These are phyloP conservation scores for Linum usitatissimum DNA, from an alignment of 345 rosid genomes.

Conservation along the genomic window DNA sequence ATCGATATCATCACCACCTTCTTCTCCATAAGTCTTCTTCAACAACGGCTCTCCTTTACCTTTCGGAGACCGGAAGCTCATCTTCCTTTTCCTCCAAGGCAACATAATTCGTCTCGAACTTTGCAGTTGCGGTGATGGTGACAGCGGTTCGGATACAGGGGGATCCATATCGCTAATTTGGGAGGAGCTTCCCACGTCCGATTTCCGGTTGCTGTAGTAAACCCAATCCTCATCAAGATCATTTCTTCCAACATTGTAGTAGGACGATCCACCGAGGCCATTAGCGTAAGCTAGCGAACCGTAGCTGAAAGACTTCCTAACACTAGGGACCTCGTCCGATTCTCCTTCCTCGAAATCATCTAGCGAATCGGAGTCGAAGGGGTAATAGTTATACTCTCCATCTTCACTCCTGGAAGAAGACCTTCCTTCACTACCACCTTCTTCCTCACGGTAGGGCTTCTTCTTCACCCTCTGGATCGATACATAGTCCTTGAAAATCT, in stretches of 20 bases:
- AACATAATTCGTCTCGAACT: constrained; percentile 54
- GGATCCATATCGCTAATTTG: constrained; percentile 30
- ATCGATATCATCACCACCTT: constrained; percentile 60
- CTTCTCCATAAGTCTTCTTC: constrained; percentile 39
- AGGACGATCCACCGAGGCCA: constrained; percentile 58
- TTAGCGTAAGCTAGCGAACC: constrained; percentile 77
- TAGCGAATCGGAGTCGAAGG: constrained; percentile 71
- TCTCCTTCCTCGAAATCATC: constrained; percentile 76
- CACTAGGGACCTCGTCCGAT: constrained; percentile 47
- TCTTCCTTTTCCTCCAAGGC: constrained; percentile 88
- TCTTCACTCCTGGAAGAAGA: constrained; percentile 64
- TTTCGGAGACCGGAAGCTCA: constrained; percentile 70
- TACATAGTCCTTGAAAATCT: constrained; percentile 62
- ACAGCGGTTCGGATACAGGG: constrained; percentile 29
- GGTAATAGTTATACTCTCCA: constrained; percentile 48
- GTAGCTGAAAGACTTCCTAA: constrained; percentile 65
- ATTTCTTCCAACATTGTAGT: constrained; percentile 33
- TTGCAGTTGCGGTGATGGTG: constrained; percentile 21
- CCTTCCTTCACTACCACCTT: constrained; percentile 45
- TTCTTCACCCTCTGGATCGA: constrained; percentile 37
- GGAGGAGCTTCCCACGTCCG: constrained; percentile 43
- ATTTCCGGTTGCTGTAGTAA: constrained; percentile 64
- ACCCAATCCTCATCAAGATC: constrained; percentile 68
- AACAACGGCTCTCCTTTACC: constrained; percentile 50
- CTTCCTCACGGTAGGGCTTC: constrained; percentile 62